These are phyloP conservation scores for Bruguiera parviflora DNA, from an alignment of 345 rosid species.

Conservation along the genomic window DNA sequence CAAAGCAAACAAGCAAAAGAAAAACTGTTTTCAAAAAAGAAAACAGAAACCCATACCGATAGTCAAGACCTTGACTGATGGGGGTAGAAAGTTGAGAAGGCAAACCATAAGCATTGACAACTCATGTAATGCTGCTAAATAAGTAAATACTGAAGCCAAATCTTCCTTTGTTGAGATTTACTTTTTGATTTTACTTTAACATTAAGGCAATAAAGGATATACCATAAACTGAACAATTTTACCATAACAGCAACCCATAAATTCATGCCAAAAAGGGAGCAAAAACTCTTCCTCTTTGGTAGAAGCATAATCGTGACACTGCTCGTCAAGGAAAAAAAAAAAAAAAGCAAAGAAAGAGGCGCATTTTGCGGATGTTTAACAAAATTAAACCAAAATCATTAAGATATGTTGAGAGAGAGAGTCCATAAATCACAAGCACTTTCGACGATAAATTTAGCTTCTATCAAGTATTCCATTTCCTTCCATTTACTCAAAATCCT, in stretches of 20 bases:
- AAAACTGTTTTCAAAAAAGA: neutral
- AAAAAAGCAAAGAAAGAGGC: neutral
- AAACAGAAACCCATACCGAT: neutral
- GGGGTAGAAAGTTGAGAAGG: neutral
- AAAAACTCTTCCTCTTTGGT: no score
- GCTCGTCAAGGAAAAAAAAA: neutral
- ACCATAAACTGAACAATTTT: neutral
- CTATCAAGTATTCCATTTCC: neutral
- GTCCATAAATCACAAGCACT: constrained; percentile 8
- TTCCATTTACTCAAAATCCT: neutral
- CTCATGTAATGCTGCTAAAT: neutral
- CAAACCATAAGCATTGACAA: constrained; percentile 1
- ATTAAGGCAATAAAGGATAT: neutral
- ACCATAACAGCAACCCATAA: no score
- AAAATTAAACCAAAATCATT: constrained; percentile 1
- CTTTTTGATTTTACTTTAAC: constrained; percentile 4
- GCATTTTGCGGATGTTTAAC: neutral
- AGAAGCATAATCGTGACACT: neutral
- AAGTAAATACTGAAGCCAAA: neutral
- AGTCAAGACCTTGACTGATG: neutral
- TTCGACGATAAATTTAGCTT: neutral
- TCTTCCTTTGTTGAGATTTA: neutral
- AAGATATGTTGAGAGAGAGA: neutral
- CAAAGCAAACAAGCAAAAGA: neutral
- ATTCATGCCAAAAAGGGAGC: no score